Evolutionary conservation across 1,139 yeast species (phyloP), one percentile per base, ranked within the genome.

Genomic region (Diutina catenulata): DNA sequence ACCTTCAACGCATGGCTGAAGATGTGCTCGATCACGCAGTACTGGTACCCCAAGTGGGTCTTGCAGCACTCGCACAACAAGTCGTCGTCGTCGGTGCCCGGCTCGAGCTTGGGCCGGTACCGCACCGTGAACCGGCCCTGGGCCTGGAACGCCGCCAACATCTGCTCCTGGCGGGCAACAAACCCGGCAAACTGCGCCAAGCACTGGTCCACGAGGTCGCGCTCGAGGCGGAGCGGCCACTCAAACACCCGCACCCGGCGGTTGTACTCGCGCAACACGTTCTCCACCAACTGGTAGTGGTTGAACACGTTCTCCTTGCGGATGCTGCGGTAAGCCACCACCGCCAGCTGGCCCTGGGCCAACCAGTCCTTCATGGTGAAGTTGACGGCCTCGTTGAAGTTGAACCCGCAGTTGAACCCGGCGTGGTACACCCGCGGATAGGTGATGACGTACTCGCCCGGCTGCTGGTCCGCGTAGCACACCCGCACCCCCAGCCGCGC

Each of bases 401-500:
- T 81, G 50, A 73, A 80, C 0, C 91, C 93, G 44, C 78, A 68
- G 49, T 81, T 81, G 55, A 81, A 81, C 0, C 93, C 93, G 2
- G 88, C 78, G 56, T 81, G 93, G 50, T 80, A 81, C 18, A 82
- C 88, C 45, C 78, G 66, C 0, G 93, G 93, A 49, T 73, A 81
- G 0, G 93, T 81, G 3, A 81, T 60, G 5, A 81, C 73, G 51
- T 76, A 80, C 50, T 81, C 91, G 39, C 88, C 88, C 0, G 94
- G 83, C 15, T 74, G 62, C 53, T 88, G 98, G 46, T 86, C 76
- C 1, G 84, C 82, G 42, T 76, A 81, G 47, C 68, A 81, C 45
- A 81, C 74, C 10, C 67, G 65, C 5, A 83, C 74, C 0, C 73
- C 76, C 28, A 74, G 63, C 23, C 70, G 60, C 3, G 62, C 52